Conservation (phyloP, 306 rosid genomes). For the Mimosa pudica region DNA sequence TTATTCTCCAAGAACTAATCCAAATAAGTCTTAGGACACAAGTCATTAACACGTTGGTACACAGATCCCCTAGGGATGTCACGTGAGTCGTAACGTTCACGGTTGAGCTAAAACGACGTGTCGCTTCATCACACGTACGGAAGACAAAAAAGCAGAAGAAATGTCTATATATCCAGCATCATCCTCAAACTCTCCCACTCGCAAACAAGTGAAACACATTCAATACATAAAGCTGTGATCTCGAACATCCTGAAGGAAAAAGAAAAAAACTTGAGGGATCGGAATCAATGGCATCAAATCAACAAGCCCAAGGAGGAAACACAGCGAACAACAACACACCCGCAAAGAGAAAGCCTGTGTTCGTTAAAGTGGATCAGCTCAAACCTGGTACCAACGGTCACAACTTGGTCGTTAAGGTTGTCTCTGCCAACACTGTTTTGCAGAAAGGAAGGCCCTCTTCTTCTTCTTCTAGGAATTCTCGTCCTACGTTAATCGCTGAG, state of each 20-base stretch:
- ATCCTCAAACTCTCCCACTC: not conserved
- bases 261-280: conserved; percentile 9
- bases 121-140: conserved; percentile 4
- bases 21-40: no score
- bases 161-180: not conserved
- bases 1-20: no score
- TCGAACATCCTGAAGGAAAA: no score
- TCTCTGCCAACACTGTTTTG: conserved; percentile 59
- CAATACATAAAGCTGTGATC: not conserved
- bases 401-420: conserved; percentile 68
- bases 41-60: no score
- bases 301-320: not conserved
- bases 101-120: conserved; percentile 21
- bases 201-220: not conserved
- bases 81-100: not conserved
- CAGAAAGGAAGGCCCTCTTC: conserved; percentile 73
- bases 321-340: conserved; percentile 30
- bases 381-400: conserved; percentile 84
- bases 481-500: conserved; percentile 85
- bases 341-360: conserved; percentile 71
- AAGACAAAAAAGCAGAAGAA: not conserved
- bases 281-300: conserved; percentile 44
- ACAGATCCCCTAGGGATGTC: not conserved
- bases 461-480: conserved; percentile 58
- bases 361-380: conserved; percentile 74